Evolutionary conservation across 225 moss, liverwort and hornwort species (phyloP).

Genomic region (Antitrichia curtipendula): DNA sequence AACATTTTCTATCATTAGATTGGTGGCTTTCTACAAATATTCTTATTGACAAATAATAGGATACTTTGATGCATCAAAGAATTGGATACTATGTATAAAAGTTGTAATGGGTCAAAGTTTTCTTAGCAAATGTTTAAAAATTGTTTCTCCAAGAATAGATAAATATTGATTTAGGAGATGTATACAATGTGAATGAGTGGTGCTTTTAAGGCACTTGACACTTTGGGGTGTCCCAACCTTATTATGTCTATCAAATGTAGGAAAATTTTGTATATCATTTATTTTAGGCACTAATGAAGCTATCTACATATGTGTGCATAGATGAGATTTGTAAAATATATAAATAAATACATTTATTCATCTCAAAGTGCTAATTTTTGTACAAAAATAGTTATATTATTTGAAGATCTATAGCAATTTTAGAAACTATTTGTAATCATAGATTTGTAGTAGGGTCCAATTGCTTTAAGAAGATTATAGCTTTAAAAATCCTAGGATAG

Average conservation of each 20-base stretch:
- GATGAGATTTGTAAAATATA: background rate
- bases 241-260: background rate
- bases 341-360: background rate
- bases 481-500: background rate
- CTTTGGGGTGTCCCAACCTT: background rate
- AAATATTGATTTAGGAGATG: background rate
- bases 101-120: background rate
- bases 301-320: background rate
- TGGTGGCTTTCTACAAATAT: background rate
- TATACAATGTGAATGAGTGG: background rate
- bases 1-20: background rate
- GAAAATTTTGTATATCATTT: background rate
- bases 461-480: background rate
- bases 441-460: rapidly evolving
- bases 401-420: background rate
- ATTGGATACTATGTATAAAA: rapidly evolving
- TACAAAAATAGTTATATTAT: background rate
- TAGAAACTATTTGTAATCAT: background rate
- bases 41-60: background rate
- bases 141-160: background rate
- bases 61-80: background rate
- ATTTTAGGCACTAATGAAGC: background rate
- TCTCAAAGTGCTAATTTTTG: background rate
- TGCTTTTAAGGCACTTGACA: background rate
- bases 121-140: background rate